Percentiles rank a stretch among this genome's conserved stretches.
These are phyloP conservation scores for Tetrapisispora iriomotensis DNA, from an alignment of 805 yeast genomes.

Conservation along the genomic window DNA sequence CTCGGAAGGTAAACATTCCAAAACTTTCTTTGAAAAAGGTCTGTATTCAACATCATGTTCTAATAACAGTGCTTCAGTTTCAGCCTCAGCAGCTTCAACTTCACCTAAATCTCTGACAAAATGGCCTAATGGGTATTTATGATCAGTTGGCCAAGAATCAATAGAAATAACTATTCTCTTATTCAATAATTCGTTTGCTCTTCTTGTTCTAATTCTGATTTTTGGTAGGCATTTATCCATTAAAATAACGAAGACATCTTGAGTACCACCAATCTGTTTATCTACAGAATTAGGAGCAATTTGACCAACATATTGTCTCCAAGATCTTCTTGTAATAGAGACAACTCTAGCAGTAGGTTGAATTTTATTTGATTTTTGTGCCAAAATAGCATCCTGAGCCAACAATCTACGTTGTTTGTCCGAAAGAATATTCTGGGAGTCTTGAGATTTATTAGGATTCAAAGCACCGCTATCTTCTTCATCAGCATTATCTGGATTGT, in stretches of 20 bases:
- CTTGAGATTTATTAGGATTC: constrained; percentile 19
- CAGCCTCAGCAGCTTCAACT: constrained; percentile 87
- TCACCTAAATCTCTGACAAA: constrained; percentile 84
- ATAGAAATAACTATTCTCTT: constrained; percentile 86
- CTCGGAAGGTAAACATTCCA: constrained; percentile 85
- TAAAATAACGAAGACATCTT: constrained; percentile 71
- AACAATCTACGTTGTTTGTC: constrained; percentile 45
- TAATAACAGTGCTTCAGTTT: constrained; percentile 83
- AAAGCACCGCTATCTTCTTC: constrained; percentile 36
- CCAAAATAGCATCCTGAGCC: constrained; percentile 65
- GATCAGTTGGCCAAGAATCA: constrained; percentile 82
- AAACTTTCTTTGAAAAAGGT: constrained; percentile 86
- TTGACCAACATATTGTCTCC: constrained; percentile 96
- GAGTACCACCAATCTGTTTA: constrained; percentile 49
- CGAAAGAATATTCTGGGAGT: constrained; percentile 28
- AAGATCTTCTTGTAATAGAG: constrained; percentile 77
- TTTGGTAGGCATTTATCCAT: constrained; percentile 88
- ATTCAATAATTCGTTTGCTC: constrained; percentile 72
- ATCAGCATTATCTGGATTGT: constrained; percentile 43
- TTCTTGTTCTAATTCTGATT: constrained; percentile 76
- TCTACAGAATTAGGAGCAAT: constrained; percentile 68
- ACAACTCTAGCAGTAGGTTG: constrained; percentile 95
- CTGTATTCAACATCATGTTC: constrained; percentile 96
- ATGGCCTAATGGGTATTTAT: constrained; percentile 89
- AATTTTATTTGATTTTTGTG: constrained; percentile 42